These are phyloP conservation scores for Raffaelea albimanens DNA, from an alignment of 2,329 filamentous ascomycete genomes.

Conservation along the genomic window DNA sequence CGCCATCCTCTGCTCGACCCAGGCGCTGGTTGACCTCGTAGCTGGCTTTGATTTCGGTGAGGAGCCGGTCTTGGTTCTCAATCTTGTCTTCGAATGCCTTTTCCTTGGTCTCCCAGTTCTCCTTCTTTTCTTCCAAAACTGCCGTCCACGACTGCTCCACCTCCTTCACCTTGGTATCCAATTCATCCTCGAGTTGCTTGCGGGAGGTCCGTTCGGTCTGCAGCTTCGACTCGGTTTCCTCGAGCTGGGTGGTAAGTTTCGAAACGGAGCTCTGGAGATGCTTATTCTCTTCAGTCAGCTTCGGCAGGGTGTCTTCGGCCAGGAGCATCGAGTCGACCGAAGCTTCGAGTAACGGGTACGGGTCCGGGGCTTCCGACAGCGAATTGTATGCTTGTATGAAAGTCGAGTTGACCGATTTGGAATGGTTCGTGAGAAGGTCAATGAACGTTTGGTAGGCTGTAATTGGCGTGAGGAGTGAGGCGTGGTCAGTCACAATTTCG, in stretches of 20 bases:
- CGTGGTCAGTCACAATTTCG: not conserved
- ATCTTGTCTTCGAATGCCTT: constrained; percentile 81
- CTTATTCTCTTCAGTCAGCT: constrained; percentile 78
- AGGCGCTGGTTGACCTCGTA: constrained; percentile 93
- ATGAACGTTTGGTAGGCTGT: constrained; percentile 97
- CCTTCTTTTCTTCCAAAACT: constrained; percentile 84
- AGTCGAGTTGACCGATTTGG: constrained; percentile 84
- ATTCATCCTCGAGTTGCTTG: constrained; percentile 64
- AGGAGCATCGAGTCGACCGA: constrained; percentile 90
- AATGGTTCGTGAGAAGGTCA: constrained; percentile 90
- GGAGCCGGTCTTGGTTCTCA: constrained; percentile 81
- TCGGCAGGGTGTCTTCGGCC: constrained; percentile 86
- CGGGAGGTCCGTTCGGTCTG: constrained; percentile 66
- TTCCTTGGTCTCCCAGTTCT: constrained; percentile 95
- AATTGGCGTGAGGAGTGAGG: constrained; percentile 2
- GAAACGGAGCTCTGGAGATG: constrained; percentile 73
- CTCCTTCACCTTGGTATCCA: constrained; percentile 77
- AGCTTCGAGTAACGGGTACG: constrained; percentile 90
- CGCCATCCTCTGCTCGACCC: constrained; percentile 53
- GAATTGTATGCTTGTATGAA: constrained; percentile 91
- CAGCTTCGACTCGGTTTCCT: constrained; percentile 72
- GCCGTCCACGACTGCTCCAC: constrained; percentile 85
- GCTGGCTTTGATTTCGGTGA: constrained; percentile 93
- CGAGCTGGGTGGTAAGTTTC: constrained; percentile 68
- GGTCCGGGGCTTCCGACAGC: constrained; percentile 90